These are phyloP conservation scores for Verticillium klebahnii DNA, from an alignment of 2,329 filamentous ascomycete genomes.

Conservation along the genomic window DNA sequence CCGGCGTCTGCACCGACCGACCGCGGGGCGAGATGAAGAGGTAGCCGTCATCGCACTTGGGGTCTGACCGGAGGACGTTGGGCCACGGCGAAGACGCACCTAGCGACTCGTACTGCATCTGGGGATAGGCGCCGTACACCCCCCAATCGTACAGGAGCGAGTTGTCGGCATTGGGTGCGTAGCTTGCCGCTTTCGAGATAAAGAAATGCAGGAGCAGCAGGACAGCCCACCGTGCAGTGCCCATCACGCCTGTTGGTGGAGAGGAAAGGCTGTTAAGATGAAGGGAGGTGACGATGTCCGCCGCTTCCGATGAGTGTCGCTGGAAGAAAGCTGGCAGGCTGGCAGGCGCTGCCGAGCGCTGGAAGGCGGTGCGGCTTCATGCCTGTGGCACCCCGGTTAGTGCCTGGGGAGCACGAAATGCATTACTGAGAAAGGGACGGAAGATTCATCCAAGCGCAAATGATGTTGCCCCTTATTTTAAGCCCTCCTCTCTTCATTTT, in stretches of 20 bases:
- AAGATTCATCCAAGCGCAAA: too few relatives aligned
- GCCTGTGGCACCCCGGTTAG: too few relatives aligned
- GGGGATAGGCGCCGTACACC: conserved; percentile 16
- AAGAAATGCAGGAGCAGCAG: background rate
- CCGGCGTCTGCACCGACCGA: conserved; percentile 27
- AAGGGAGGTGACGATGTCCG: too few relatives aligned
- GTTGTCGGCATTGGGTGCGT: background rate
- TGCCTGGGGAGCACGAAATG: too few relatives aligned
- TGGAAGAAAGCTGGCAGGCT: too few relatives aligned
- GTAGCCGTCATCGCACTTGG: conserved; percentile 30
- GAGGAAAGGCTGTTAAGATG: background rate
- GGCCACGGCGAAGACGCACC: conserved; percentile 22
- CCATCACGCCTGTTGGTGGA: background rate
- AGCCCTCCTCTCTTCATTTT: too few relatives aligned
- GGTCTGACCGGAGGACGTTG: conserved; percentile 20
- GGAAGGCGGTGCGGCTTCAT: too few relatives aligned
- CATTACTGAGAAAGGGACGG: too few relatives aligned
- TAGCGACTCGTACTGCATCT: conserved; percentile 15
- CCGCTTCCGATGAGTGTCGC: too few relatives aligned
- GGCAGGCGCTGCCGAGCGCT: too few relatives aligned
- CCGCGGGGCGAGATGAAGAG: conserved; percentile 33
- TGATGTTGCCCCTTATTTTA: too few relatives aligned
- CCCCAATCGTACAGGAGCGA: conserved; percentile 16
- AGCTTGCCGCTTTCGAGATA: background rate
- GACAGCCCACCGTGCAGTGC: background rate